Evolutionary conservation across 768 basidiomycete species (phyloP).

Genomic region (Mycena haematopus): DNA sequence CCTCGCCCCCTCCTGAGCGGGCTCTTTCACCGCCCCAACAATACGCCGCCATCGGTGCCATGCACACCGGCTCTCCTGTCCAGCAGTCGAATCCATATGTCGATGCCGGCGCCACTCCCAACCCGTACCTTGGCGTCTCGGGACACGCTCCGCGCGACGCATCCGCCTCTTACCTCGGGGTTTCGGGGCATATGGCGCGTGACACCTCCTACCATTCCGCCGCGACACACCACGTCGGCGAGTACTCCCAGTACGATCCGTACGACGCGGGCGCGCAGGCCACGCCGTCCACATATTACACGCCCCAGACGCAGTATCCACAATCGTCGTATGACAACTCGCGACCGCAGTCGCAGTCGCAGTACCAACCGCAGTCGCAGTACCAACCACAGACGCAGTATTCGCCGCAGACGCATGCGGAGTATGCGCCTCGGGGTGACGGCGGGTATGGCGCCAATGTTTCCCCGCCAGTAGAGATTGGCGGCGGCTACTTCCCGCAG

Average conservation of each 20-base stretch:
- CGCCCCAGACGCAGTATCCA: constrained; percentile 37
- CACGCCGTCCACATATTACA: constrained; percentile 34
- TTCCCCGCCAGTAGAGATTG: constrained; percentile 43
- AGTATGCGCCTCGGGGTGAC: constrained; percentile 53
- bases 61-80: constrained; percentile 6
- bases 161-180: constrained; percentile 51
- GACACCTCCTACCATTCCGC: constrained; percentile 55
- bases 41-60: constrained; percentile 33
- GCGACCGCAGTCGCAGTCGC: constrained; percentile 29
- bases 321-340: constrained; percentile 21
- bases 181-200: not conserved
- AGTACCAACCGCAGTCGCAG: constrained; percentile 29
- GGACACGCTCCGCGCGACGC: constrained; percentile 55
- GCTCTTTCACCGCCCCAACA: constrained; percentile 38
- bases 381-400: constrained; percentile 30
- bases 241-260: constrained; percentile 58
- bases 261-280: constrained; percentile 41
- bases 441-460: constrained; percentile 59
- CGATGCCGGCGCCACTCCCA: constrained; percentile 35
- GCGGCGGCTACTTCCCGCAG: constrained; percentile 20
- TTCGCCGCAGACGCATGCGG: constrained; percentile 47
- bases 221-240: constrained; percentile 50
- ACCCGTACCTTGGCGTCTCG: constrained; percentile 47
- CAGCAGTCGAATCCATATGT: constrained; percentile 42
- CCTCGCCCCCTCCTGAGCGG: constrained; percentile 41